These are phyloP conservation scores for Coleophoma crateriformis DNA, from an alignment of 2,329 filamentous ascomycete genomes.

Conservation along the genomic window DNA sequence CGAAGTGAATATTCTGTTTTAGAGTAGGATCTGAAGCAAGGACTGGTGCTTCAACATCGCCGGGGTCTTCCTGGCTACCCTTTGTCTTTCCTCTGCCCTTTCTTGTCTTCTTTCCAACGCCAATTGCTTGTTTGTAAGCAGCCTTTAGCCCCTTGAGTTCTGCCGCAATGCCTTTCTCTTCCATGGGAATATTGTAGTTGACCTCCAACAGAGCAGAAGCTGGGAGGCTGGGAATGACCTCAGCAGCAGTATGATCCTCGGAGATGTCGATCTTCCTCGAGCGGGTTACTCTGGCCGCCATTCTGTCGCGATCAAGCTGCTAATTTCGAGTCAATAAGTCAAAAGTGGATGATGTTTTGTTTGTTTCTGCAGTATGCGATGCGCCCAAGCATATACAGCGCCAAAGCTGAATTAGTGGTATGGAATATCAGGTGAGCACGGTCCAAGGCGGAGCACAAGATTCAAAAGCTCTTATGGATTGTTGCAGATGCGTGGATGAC, in stretches of 20 bases:
- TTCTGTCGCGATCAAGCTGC: constrained; percentile 4
- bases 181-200: constrained; percentile 11
- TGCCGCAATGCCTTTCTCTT: constrained; percentile 15
- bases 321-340: no score
- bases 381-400: no score
- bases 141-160: constrained; percentile 26
- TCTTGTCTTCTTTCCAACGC: constrained; percentile 18
- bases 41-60: constrained; percentile 1
- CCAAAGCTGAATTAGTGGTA: no score
- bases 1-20: no score
- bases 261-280: constrained; percentile 22
- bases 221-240: background rate
- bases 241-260: constrained; percentile 19
- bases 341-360: background rate
- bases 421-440: no score
- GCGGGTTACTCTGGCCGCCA: constrained; percentile 25
- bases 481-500: constrained; percentile 12
- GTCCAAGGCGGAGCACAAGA: background rate
- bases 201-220: constrained; percentile 10
- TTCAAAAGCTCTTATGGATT: constrained; percentile 22
- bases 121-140: constrained; percentile 25
- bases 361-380: no score
- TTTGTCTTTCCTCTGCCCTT: constrained; percentile 19
- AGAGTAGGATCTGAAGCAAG: no score
- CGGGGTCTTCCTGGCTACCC: constrained; percentile 9